Evolutionary conservation across 495 filamentous ascomycete species (phyloP).

Genomic region (Penicillium herquei): DNA sequence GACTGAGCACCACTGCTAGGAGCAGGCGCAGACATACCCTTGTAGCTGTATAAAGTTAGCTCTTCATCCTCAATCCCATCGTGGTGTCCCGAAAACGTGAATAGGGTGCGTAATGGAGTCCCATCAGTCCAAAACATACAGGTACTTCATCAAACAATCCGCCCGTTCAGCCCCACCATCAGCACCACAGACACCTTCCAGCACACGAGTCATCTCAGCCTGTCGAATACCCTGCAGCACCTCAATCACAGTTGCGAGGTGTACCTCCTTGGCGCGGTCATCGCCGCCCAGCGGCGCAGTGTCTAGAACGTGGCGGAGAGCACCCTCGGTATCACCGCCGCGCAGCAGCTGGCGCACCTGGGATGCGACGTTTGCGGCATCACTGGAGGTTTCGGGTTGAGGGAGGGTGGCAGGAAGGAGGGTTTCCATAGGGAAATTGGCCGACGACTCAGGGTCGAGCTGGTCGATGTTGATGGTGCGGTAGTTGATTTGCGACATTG

Average conservation of each 20-base stretch:
- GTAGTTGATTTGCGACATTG: slow-evolving; percentile 68
- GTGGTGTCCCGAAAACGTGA: not conserved
- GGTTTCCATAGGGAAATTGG: slow-evolving; percentile 81
- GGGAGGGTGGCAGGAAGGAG: slow-evolving; percentile 67
- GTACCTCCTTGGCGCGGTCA: slow-evolving; percentile 77
- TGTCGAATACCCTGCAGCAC: slow-evolving; percentile 88
- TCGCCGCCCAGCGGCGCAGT: slow-evolving; percentile 69
- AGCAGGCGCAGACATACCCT: slow-evolving; percentile 68
- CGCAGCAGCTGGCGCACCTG: slow-evolving; percentile 85
- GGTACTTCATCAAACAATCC: slow-evolving; percentile 54
- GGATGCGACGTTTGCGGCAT: slow-evolving; percentile 66
- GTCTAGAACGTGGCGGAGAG: slow-evolving; percentile 75
- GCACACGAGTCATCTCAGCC: slow-evolving; percentile 82
- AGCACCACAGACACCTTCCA: slow-evolving; percentile 69
- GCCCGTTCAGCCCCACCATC: slow-evolving; percentile 68
- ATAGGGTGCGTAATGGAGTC: slow-evolving; percentile 2
- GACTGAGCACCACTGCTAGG: slow-evolving; percentile 19
- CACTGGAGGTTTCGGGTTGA: slow-evolving; percentile 62
- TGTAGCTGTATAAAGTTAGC: slow-evolving; percentile 57
- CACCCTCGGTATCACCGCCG: slow-evolving; percentile 81
- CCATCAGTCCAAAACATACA: slow-evolving; percentile 31
- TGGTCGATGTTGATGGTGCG: slow-evolving; percentile 93
- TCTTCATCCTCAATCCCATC: not conserved
- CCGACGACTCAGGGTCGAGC: slow-evolving; percentile 79
- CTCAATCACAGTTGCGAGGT: slow-evolving; percentile 78